Evolutionary conservation across 208 protist species (phyloP), one percentile per base, ranked within the genome.

Genomic region (Leishmania amazonensis): DNA sequence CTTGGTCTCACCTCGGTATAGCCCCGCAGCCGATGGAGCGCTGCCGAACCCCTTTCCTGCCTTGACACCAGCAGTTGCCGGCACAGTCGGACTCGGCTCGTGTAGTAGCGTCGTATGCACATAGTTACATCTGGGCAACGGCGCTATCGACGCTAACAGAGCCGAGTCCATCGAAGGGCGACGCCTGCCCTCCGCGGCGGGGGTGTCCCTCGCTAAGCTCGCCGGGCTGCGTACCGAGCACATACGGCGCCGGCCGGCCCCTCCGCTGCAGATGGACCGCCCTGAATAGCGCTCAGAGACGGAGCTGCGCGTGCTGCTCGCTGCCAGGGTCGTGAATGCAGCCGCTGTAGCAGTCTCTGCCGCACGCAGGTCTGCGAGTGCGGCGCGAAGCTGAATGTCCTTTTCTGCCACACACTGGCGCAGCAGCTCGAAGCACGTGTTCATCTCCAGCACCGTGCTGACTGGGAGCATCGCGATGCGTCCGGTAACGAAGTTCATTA

Each of bases 341-440:
- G 82, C 74, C 57, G 79, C 70, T n/a, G 73, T 73, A 2, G 85
- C 62, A 2, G 83, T 49, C 38, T 90, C 57, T 38, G 88, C 85
- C 17, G 51, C 68, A 74, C 85, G 78, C 75, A 88, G 31, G 28
- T 89, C 87, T 11, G 75, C 62, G 53, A 91, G 6, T 31, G 79
- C 81, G 17, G 70, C 79, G 42, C 54, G 60, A n/a, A 86, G 83
- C 11, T 77, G 83, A 6, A 86, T 19, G 21, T 92, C 91, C 21
- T 79, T 73, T 67, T 93, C 78, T 73, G 79, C 79, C 4, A 94
- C 49, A 24, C 89, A 42, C 21, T 84, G 81, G 13, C 90, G 92
- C 79, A 98, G 92, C n/a, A 90, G 79, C 31, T 79, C 71, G 70
- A 98, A 98, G 83, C 92, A 92, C 47, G 95, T 93, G 73, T 94